phyloP scores from a whole-genome alignment of 257 asterid genomes.

The Rubia yunnanensis region DNA sequence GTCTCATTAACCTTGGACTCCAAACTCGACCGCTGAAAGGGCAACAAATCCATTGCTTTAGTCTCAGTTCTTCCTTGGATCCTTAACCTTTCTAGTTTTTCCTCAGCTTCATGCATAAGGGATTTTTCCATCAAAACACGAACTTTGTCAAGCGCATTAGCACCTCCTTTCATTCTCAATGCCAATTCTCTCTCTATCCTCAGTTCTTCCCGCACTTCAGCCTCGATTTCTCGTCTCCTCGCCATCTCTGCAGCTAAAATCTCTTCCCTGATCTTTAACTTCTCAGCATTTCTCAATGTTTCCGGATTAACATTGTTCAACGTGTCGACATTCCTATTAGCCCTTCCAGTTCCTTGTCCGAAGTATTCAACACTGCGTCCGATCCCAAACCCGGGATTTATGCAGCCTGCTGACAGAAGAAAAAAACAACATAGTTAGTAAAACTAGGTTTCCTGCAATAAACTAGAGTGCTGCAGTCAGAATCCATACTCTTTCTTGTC shows the following conservation, averaged over 20 bases:
- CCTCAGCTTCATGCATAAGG: neutral
- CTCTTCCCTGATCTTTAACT: constrained; percentile 47
- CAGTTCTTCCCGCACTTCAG: constrained; percentile 54
- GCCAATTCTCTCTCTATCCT: constrained; percentile 41
- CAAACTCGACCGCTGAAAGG: neutral
- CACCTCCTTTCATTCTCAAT: neutral
- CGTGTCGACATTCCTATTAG: constrained; percentile 6
- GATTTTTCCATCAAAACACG: neutral
- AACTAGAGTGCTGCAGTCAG: neutral
- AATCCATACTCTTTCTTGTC: neutral
- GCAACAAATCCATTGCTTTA: neutral
- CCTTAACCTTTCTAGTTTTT: neutral
- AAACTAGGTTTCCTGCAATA: too few species aligned
- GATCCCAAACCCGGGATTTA: neutral
- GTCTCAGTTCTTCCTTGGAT: neutral
- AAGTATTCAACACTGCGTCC: neutral
- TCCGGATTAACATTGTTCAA: constrained; percentile 18
- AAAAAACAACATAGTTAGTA: neutral
- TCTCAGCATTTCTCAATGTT: constrained; percentile 37
- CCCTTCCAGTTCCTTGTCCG: constrained; percentile 5
- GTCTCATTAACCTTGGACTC: neutral
- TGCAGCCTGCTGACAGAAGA: neutral
- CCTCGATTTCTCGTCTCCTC: constrained; percentile 39
- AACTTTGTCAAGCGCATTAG: neutral
- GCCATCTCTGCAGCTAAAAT: constrained; percentile 38